Base-by-base conservation (phyloP, 345 rosid species). In the Bruguiera parviflora region DNA sequence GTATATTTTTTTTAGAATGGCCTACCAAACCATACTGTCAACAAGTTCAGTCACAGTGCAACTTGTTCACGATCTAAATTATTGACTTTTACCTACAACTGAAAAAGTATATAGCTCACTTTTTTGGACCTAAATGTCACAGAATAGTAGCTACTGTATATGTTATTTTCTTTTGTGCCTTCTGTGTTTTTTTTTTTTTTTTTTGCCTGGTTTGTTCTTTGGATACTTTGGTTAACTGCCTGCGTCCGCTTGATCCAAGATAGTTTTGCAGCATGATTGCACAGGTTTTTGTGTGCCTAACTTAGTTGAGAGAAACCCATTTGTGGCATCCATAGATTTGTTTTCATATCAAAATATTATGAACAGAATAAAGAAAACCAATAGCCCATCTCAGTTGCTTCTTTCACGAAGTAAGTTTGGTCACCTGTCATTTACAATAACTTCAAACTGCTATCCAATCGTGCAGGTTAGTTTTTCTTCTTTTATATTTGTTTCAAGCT, bases 341-440 rank as follows among this genome's bases (percentile, higher is more conserved):
- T 43, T 20, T 20, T 9, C 52, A 13, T 7, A 68, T 56, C 29
- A 62, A 77, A 32, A 43, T 46, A 60, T 47, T 52, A 60, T 13
- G 18, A 43, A 43, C 49, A 43, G 18, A 43, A 27, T 27, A 59
- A 20, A n/a, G 29, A 49, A 37, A 47, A 61, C 53, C 61, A 74
- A 58, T 68, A 58, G 49, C 32, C 64, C 61, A 68, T 52, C 64
- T 65, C 61, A 65, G 22, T 47, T 22, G 35, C 59, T 53, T 27
- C 47, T 67, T 63, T 51, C 32, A 47, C n/a, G 49, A 63, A 63
- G 47, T 57, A 53, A 22, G 62, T 61, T 31, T 37, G 49, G 77
- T 71, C 64, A 21, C 49, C 56, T 70, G 64, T 71, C 78, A 62
- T 35, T 63, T 28, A 8, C 58, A n/a, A 15, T 24, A 49, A 31